phyloP scores from a whole-genome alignment of 805 yeast genomes.

The Clavispora fructus region DNA sequence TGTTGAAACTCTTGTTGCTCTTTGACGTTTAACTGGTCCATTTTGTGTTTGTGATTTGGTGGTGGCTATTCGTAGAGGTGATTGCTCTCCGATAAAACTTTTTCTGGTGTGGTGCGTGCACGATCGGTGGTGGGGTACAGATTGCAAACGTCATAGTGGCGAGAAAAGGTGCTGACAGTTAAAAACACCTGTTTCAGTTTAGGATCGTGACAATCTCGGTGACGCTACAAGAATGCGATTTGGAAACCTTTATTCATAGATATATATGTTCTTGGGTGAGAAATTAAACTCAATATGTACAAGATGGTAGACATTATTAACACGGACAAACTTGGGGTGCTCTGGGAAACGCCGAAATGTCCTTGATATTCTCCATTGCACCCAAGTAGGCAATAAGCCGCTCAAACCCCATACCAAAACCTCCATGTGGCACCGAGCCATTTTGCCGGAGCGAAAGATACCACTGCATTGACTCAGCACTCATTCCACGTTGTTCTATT shows the following conservation, averaged over 20 bases:
- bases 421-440: conserved; percentile 92
- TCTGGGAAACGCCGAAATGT: conserved; percentile 83
- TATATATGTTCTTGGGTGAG: neutral
- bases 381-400: conserved; percentile 69
- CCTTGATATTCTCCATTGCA: conserved; percentile 76
- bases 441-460: conserved; percentile 66
- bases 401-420: conserved; percentile 94
- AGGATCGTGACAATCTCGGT: too few relatives aligned
- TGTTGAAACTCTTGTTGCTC: conserved; percentile 97
- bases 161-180: too few relatives aligned
- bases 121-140: neutral
- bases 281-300: neutral
- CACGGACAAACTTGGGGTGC: conserved; percentile 42
- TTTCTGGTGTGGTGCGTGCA: conserved; percentile 4
- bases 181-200: too few relatives aligned
- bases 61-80: neutral
- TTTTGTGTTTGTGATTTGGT: conserved; percentile 24
- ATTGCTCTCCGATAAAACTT: conserved; percentile 9
- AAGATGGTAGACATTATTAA: conserved; percentile 7
- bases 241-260: too few relatives aligned
- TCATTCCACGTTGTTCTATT: conserved; percentile 54
- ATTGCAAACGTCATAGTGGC: neutral
- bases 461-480: conserved; percentile 65
- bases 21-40: conserved; percentile 92
- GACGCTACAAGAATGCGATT: too few relatives aligned